phyloP scores from a whole-genome alignment of 148 eudicot species.

The Persicaria tinctoria region DNA sequence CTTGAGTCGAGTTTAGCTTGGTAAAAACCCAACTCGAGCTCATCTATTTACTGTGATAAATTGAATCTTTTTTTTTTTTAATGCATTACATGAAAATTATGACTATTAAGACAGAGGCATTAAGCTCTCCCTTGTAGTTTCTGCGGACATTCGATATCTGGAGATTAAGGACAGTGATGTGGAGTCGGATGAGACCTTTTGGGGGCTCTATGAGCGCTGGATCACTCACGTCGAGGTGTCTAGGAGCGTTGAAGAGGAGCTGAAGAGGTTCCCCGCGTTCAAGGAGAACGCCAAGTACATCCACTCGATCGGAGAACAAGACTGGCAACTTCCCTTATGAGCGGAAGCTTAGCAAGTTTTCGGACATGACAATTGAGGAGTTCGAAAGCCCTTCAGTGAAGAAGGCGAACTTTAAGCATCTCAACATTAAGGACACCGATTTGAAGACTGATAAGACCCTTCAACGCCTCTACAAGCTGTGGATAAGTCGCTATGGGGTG shows the following conservation, averaged over 20 bases:
- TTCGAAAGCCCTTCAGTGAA: slow-evolving; percentile 29
- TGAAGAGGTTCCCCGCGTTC: slow-evolving; percentile 66
- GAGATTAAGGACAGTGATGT: slow-evolving; percentile 60
- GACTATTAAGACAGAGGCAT: no score
- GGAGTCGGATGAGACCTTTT: slow-evolving; percentile 65
- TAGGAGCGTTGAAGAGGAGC: slow-evolving; percentile 59
- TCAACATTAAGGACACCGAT: slow-evolving; percentile 19
- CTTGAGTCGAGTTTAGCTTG: no score
- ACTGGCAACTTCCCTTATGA: slow-evolving; percentile 61
- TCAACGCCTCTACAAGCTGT: neutral
- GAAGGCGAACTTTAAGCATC: slow-evolving; percentile 54
- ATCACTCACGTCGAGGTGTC: slow-evolving; percentile 73
- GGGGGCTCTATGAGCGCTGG: slow-evolving; percentile 90
- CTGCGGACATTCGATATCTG: slow-evolving; percentile 12
- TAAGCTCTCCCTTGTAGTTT: no score
- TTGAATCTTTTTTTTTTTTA: no score
- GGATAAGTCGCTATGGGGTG: slow-evolving; percentile 38
- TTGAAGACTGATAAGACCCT: neutral
- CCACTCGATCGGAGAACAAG: slow-evolving; percentile 51
- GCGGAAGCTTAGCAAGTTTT: slow-evolving; percentile 68
- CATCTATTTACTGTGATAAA: no score
- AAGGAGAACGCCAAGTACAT: slow-evolving; percentile 60
- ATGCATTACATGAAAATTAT: no score
- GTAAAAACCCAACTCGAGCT: no score
- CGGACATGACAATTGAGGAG: slow-evolving; percentile 81